Percentiles rank a stretch among this genome's conserved stretches.
These are phyloP conservation scores for Gloeopeniophorella convolvens DNA, from an alignment of 768 basidiomycete species.

Conservation along the genomic window DNA sequence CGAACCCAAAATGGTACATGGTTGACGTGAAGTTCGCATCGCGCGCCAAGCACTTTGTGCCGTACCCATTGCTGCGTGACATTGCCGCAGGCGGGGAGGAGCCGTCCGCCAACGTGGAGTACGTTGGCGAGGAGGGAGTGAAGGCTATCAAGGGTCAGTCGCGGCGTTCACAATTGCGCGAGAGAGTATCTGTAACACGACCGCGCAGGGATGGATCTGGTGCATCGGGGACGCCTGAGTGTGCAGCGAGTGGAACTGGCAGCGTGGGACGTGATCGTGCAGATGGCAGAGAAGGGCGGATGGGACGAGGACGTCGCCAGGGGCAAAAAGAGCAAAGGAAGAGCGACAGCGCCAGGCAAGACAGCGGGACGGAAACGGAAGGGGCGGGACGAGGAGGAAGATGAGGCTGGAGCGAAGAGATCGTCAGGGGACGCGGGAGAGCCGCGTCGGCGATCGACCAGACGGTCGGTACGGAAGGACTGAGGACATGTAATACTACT, in stretches of 20 bases:
- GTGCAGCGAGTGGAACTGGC: conserved; percentile 70
- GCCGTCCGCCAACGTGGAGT: conserved; percentile 51
- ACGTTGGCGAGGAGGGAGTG: conserved; percentile 57
- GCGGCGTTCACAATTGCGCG: conserved; percentile 5
- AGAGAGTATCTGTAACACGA: conserved; percentile 7
- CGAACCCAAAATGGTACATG: conserved; percentile 89
- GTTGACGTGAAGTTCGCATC: conserved; percentile 67
- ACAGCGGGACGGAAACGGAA: not conserved
- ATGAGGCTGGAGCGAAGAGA: no score
- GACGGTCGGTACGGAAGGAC: no score
- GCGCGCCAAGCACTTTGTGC: conserved; percentile 66
- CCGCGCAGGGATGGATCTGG: conserved; percentile 63
- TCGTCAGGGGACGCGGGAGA: no score
- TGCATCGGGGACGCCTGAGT: conserved; percentile 77
- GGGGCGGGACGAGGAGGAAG: not conserved
- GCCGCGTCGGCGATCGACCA: no score
- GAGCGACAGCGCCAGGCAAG: not conserved
- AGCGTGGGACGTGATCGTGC: conserved; percentile 57
- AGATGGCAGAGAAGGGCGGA: conserved; percentile 66
- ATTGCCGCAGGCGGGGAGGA: conserved; percentile 39
- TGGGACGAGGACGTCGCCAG: conserved; percentile 52
- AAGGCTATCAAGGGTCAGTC: conserved; percentile 56
- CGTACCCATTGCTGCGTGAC: conserved; percentile 64
- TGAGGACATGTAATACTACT: no score
- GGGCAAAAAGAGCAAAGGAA: conserved; percentile 16